Conservation (phyloP, 2,329 filamentous ascomycete species). For the Alternaria ventricosa region DNA sequence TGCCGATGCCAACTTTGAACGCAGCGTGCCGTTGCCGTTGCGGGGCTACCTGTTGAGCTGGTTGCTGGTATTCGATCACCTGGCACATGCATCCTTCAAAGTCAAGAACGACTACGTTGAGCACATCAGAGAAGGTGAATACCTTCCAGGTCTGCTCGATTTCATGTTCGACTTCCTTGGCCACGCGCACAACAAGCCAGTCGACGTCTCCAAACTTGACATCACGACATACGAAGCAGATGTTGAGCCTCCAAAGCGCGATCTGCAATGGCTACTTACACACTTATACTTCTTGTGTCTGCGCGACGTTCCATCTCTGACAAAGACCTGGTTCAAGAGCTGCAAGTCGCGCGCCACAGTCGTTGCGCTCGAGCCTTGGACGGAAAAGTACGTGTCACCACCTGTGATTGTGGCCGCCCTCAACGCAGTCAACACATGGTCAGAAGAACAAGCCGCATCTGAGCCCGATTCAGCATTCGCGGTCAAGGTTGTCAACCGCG, state of each 20-base stretch:
- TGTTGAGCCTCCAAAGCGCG: slow-evolving; percentile 69
- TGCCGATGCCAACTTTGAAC: slow-evolving; percentile 68
- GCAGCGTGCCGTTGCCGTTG: slow-evolving; percentile 70
- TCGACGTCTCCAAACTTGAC: slow-evolving; percentile 75
- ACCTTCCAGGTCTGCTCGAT: slow-evolving; percentile 72
- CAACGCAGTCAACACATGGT: slow-evolving; percentile 73
- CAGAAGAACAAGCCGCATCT: slow-evolving; percentile 49
- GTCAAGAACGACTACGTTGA: slow-evolving; percentile 82
- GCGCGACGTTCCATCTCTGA: slow-evolving; percentile 76
- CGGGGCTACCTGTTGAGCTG: slow-evolving; percentile 87
- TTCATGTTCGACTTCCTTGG: slow-evolving; percentile 87
- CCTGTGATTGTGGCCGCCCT: slow-evolving; percentile 71
- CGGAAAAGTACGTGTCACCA: slow-evolving; percentile 77
- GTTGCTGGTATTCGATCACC: slow-evolving; percentile 89
- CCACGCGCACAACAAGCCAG: slow-evolving; percentile 73
- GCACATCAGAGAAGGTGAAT: slow-evolving; percentile 76
- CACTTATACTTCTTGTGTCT: slow-evolving; percentile 86
- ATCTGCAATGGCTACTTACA: slow-evolving; percentile 81
- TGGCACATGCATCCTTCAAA: slow-evolving; percentile 77
- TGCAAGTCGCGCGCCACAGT: slow-evolving; percentile 80
- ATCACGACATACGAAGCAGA: slow-evolving; percentile 67
- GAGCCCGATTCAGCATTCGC: slow-evolving; percentile 59
- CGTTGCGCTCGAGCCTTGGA: slow-evolving; percentile 82
- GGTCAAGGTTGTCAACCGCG: slow-evolving; percentile 74
- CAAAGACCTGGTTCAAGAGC: slow-evolving; percentile 84